Evolutionary conservation across 495 filamentous ascomycete species (phyloP), one percentile per base, ranked within the genome.

Genomic region (Penicillium mononematosum): DNA sequence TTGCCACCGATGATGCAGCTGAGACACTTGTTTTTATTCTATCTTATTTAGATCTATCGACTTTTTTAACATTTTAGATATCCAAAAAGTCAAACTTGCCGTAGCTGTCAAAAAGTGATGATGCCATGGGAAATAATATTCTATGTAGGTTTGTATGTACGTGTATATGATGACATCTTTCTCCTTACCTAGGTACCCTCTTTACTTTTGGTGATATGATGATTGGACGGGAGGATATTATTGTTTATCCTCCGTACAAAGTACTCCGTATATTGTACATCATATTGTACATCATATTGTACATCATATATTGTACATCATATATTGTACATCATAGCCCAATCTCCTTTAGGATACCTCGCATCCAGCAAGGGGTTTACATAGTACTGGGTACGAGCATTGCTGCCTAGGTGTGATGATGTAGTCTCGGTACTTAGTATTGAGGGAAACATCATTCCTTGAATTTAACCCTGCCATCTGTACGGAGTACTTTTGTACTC

Each of bases 141-240:
- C 8, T 10, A 31, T 31, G 29, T 10, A 31, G 8, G 9, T 31
- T 50, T 11, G 24, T 22, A 50, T 41, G 9, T 24, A 50, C 50
- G 50, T 53, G 25, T 5, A 57, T 61, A 65, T 68, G 65, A 68
- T 67, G 64, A 17, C 61, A 64, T 54, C 50, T 38, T 20, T 45
- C 50, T 36, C 49, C 45, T 14, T 42, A 52, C 22, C 22, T 22
- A 22, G 22, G 22, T 22, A 50, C 34, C 19, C 29, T 31, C 25
- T 50, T 25, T 16, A 27, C 32, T 47, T 25, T 47, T 1, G 19
- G 25, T 48, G 46, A 32, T 50, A 44, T 44, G 27, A 45, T 55
- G 43, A 39, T 49, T 34, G 31, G 29, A 31, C 9, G 29, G 29
- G 8, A 32, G 46, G 29, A 36, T 6, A 36, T 34, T 20, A 32